phyloP scores from a whole-genome alignment of 1,284 basidiomycete species.

The Ceratobasidium sp. region DNA sequence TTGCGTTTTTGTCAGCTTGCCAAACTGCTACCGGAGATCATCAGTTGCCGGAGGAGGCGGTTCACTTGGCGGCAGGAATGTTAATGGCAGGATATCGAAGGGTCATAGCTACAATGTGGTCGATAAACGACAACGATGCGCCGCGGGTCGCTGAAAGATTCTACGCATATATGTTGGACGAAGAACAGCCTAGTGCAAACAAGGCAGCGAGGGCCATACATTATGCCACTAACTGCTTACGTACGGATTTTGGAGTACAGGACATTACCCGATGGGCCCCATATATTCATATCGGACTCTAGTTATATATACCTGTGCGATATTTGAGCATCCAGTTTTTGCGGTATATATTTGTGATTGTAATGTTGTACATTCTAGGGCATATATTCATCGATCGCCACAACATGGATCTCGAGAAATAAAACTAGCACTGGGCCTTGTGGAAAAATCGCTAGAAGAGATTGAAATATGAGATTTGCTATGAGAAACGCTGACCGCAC shows the following conservation, averaged over 20 bases:
- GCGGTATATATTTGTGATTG: too few species aligned
- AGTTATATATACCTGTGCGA: neutral
- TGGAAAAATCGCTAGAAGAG: too few species aligned
- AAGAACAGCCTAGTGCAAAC: neutral
- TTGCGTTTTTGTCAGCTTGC: constrained; percentile 35
- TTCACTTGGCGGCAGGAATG: constrained; percentile 33
- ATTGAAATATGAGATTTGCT: too few species aligned
- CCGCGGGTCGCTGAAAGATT: constrained; percentile 16
- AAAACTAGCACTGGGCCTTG: too few species aligned
- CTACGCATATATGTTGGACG: constrained; percentile 22
- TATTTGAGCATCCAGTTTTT: too few species aligned
- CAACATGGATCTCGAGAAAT: too few species aligned
- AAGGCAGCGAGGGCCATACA: constrained; percentile 6
- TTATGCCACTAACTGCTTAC: neutral
- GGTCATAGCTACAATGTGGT: constrained; percentile 34
- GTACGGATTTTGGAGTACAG: neutral
- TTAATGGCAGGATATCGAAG: constrained; percentile 16
- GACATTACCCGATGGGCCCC: constrained; percentile 1
- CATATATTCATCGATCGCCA: too few species aligned
- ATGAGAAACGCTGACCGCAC: too few species aligned
- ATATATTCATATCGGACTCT: constrained; percentile 11
- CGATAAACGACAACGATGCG: constrained; percentile 28
- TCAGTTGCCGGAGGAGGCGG: constrained; percentile 3
- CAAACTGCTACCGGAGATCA: constrained; percentile 23
- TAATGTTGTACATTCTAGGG: too few species aligned